These are phyloP conservation scores for Dactylis glomerata DNA, from an alignment of 176 grass and related monocot species.

Conservation along the genomic window DNA sequence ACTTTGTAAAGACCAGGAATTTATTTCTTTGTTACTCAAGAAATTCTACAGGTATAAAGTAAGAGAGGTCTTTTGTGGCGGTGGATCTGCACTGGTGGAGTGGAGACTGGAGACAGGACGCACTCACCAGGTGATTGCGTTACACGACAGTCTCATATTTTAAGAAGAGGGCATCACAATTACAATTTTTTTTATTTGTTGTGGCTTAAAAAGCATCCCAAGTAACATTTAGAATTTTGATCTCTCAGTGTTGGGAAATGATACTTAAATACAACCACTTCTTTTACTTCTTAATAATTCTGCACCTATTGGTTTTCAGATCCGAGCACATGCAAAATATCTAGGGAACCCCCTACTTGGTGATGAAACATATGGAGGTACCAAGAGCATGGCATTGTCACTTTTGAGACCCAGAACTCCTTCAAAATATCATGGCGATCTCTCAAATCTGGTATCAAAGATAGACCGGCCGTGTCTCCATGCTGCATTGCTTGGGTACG, in stretches of 20 bases:
- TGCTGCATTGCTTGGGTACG: constrained; percentile 84
- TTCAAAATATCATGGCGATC: constrained; percentile 39
- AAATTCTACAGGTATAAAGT: constrained; percentile 70
- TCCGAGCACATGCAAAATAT: constrained; percentile 83
- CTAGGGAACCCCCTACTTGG: constrained; percentile 78
- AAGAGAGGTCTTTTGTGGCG: constrained; percentile 59
- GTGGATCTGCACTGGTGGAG: constrained; percentile 76
- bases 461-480: constrained; percentile 88
- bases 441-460: constrained; percentile 56
- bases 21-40: neutral
- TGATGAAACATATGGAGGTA: constrained; percentile 91
- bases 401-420: constrained; percentile 59
- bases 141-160: neutral
- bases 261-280: neutral
- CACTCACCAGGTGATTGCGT: constrained; percentile 74
- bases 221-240: neutral
- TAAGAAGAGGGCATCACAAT: neutral
- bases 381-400: constrained; percentile 69
- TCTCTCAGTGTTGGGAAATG: neutral
- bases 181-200: neutral
- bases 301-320: constrained; percentile 39
- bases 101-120: constrained; percentile 93
- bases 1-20: neutral
- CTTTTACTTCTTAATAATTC: neutral
- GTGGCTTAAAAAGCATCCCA: neutral